Percentiles rank a stretch among this genome's conserved stretches.
These are phyloP conservation scores for Cairneyella variabilis DNA, from an alignment of 495 filamentous ascomycete species.

Conservation along the genomic window DNA sequence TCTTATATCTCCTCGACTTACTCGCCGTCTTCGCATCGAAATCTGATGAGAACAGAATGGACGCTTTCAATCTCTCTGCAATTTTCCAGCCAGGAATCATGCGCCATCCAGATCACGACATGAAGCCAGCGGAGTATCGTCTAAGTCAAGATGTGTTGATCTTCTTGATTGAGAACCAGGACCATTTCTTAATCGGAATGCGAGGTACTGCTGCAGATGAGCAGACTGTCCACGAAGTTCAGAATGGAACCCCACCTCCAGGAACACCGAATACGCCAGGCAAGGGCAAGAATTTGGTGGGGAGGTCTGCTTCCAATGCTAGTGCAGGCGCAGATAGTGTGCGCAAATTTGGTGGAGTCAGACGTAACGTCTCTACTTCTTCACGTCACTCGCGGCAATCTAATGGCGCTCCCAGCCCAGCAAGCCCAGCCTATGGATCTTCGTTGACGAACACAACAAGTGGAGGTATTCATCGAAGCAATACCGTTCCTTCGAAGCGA, in stretches of 20 bases:
- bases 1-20: constrained; percentile 97
- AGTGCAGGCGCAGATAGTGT: constrained; percentile 85
- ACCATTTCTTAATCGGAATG: constrained; percentile 91
- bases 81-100: constrained; percentile 98
- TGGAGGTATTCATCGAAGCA: constrained; percentile 79
- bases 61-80: constrained; percentile 86
- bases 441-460: constrained; percentile 38
- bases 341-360: constrained; percentile 69
- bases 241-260: constrained; percentile 59
- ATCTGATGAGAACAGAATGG: constrained; percentile 95
- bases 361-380: constrained; percentile 76
- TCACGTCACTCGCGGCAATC: constrained; percentile 69
- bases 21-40: constrained; percentile 98
- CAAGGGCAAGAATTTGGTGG: constrained; percentile 46
- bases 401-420: constrained; percentile 65
- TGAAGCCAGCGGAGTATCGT: constrained; percentile 89
- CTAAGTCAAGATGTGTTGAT: constrained; percentile 96
- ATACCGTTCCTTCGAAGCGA: constrained; percentile 92
- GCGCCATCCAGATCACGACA: constrained; percentile 89
- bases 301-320: constrained; percentile 77
- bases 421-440: constrained; percentile 55
- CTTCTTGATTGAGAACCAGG: constrained; percentile 95
- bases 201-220: constrained; percentile 86
- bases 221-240: constrained; percentile 79
- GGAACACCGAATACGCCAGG: constrained; percentile 37